A percentile compares a stretch with the other conserved stretches of the same genome.
Conservation (phyloP, 208 protist species). For the Borovskyia barvae region DNA sequence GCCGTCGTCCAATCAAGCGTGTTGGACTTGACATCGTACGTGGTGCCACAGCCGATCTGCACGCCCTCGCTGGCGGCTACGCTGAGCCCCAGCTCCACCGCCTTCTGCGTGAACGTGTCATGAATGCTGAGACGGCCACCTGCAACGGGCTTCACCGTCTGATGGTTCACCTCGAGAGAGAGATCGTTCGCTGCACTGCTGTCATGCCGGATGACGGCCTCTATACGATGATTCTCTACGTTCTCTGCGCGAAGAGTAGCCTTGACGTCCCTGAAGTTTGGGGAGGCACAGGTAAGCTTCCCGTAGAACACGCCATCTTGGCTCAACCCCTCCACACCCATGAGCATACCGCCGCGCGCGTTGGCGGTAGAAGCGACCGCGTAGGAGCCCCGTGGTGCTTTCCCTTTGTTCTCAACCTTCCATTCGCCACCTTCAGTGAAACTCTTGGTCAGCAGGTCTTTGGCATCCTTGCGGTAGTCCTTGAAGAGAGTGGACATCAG, state of each 20-base stretch:
- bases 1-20: constrained; percentile 44
- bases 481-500: constrained; percentile 38
- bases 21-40: constrained; percentile 49
- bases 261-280: constrained; percentile 26
- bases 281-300: constrained; percentile 50
- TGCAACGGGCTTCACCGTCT: constrained; percentile 17
- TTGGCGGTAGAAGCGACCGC: constrained; percentile 45
- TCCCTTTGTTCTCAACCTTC: constrained; percentile 79
- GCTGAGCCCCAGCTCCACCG: constrained; percentile 52
- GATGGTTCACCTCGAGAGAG: constrained; percentile 41
- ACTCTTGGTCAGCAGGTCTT: constrained; percentile 69
- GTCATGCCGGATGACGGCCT: constrained; percentile 36
- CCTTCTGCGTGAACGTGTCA: constrained; percentile 57
- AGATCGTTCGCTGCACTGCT: constrained; percentile 34
- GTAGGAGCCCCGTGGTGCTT: constrained; percentile 44
- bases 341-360: constrained; percentile 31
- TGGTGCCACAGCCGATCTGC: constrained; percentile 54
- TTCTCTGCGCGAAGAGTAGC: constrained; percentile 31
- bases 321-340: constrained; percentile 47
- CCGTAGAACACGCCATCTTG: constrained; percentile 25
- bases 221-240: constrained; percentile 46
- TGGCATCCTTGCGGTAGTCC: constrained; percentile 73
- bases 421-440: constrained; percentile 37
- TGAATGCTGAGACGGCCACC: constrained; percentile 36
- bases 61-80: constrained; percentile 29